phyloP scores from a whole-genome alignment of 2,329 filamentous ascomycete genomes.

The Colletotrichum godetiae region DNA sequence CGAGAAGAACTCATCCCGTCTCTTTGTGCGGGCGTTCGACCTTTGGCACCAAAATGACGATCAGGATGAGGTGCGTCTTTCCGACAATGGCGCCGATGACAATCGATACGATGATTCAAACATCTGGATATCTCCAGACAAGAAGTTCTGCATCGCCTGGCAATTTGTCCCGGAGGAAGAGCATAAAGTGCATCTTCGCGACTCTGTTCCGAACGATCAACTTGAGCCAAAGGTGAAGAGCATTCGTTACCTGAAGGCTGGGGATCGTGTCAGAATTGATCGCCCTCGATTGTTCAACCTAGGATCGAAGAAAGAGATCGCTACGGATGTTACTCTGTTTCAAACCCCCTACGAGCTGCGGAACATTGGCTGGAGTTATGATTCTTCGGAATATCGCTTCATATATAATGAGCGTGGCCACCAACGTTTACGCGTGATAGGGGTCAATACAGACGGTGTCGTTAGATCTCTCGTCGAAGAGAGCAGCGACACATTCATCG shows the following conservation, averaged over 20 bases:
- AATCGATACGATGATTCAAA: constrained; percentile 7
- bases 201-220: constrained; percentile 43
- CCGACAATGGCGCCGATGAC: neutral
- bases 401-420: constrained; percentile 44
- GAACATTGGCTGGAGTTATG: constrained; percentile 40
- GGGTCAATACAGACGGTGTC: constrained; percentile 31
- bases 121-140: constrained; percentile 36
- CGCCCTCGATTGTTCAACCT: constrained; percentile 43
- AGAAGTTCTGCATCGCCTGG: constrained; percentile 37
- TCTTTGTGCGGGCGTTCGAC: neutral
- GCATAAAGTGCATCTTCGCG: constrained; percentile 37
- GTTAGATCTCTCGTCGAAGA: constrained; percentile 40
- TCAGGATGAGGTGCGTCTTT: neutral
- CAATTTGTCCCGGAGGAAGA: constrained; percentile 39
- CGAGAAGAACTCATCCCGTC: neutral
- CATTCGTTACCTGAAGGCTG: constrained; percentile 41
- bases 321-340: constrained; percentile 39
- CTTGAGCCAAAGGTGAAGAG: constrained; percentile 41
- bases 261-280: constrained; percentile 39
- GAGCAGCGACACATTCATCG: constrained; percentile 39
- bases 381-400: constrained; percentile 41
- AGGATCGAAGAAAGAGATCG: constrained; percentile 34
- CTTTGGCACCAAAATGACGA: neutral
- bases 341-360: constrained; percentile 38
- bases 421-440: constrained; percentile 38